A percentile compares a stretch with the other conserved stretches of the same genome.
Conservation (phyloP, 2,329 filamentous ascomycete species). For the Penicillium sp. region DNA sequence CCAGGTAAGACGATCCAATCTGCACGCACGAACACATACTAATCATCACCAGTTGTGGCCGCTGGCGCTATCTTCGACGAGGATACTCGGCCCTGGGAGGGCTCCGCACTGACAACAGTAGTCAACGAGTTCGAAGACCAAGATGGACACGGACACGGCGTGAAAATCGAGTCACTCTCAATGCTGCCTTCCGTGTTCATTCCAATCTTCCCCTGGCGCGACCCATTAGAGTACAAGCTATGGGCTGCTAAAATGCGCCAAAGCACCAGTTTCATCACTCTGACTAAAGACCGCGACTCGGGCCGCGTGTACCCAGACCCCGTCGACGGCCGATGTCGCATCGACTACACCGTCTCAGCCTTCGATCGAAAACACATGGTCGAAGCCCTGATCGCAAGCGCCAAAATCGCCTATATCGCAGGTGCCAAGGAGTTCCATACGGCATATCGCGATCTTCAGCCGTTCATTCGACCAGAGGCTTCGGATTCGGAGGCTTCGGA, state of each 20-base stretch:
- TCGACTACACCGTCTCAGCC: constrained; percentile 70
- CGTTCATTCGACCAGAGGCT: constrained; percentile 58
- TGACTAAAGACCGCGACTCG: constrained; percentile 74
- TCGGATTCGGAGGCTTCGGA: constrained; percentile 31
- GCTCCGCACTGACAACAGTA: constrained; percentile 77
- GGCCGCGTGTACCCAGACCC: constrained; percentile 76
- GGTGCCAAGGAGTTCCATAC: constrained; percentile 81
- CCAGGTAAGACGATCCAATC: constrained; percentile 59
- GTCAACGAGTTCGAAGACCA: constrained; percentile 78
- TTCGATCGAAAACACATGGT: constrained; percentile 73
- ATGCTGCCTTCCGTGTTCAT: constrained; percentile 73
- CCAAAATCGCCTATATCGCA: constrained; percentile 75
- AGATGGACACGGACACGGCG: constrained; percentile 77
- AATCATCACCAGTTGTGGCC: constrained; percentile 36
- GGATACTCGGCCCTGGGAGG: constrained; percentile 72
- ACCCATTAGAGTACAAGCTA: constrained; percentile 72
- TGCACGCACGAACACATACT: not conserved
- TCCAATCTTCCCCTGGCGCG: constrained; percentile 65
- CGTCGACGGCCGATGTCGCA: constrained; percentile 61
- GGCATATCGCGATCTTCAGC: constrained; percentile 61
- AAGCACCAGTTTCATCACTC: constrained; percentile 70
- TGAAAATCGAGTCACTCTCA: constrained; percentile 74
- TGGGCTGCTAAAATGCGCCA: constrained; percentile 67
- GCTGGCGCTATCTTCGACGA: constrained; percentile 66
- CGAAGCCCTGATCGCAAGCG: constrained; percentile 69